These are phyloP conservation scores for Kalaharituber pfeilii DNA, from an alignment of 2,329 filamentous ascomycete genomes.

Conservation along the genomic window DNA sequence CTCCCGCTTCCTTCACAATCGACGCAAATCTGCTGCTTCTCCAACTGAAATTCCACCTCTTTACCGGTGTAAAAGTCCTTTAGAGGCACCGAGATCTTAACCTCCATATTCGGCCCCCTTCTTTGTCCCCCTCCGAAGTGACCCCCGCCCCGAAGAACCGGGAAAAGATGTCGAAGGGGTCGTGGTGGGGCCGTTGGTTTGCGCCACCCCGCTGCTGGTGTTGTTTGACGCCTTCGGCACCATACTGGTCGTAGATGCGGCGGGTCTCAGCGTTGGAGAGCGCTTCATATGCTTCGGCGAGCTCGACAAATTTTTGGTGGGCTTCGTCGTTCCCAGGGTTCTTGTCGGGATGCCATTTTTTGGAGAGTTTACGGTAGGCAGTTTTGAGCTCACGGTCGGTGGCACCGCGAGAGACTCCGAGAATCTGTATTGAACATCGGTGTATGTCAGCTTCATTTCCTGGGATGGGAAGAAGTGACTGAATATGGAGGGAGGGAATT, in stretches of 20 bases:
- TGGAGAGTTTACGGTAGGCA: conserved; percentile 78
- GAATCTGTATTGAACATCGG: conserved; percentile 37
- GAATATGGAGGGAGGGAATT: neutral
- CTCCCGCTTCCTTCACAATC: conserved; percentile 74
- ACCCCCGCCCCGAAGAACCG: conserved; percentile 71
- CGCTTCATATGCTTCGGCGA: conserved; percentile 89
- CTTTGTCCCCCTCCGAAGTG: conserved; percentile 60
- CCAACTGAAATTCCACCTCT: conserved; percentile 70
- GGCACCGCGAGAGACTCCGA: conserved; percentile 63
- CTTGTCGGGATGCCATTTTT: conserved; percentile 95
- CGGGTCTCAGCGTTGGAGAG: conserved; percentile 64
- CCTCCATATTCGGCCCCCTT: conserved; percentile 74
- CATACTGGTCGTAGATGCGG: conserved; percentile 83
- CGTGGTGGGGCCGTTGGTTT: conserved; percentile 43
- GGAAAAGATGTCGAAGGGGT: conserved; percentile 91
- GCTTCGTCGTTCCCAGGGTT: conserved; percentile 71
- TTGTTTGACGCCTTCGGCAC: conserved; percentile 76
- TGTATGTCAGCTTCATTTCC: conserved; percentile 1
- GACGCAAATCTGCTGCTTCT: conserved; percentile 91
- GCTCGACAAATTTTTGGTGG: conserved; percentile 78
- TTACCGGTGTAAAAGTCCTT: conserved; percentile 85
- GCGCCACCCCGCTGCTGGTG: conserved; percentile 52
- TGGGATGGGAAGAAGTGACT: conserved; percentile 3
- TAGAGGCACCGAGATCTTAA: conserved; percentile 60
- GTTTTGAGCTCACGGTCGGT: conserved; percentile 81